phyloP scores from a whole-genome alignment of 257 asterid genomes.

The Perilla frutescens region DNA sequence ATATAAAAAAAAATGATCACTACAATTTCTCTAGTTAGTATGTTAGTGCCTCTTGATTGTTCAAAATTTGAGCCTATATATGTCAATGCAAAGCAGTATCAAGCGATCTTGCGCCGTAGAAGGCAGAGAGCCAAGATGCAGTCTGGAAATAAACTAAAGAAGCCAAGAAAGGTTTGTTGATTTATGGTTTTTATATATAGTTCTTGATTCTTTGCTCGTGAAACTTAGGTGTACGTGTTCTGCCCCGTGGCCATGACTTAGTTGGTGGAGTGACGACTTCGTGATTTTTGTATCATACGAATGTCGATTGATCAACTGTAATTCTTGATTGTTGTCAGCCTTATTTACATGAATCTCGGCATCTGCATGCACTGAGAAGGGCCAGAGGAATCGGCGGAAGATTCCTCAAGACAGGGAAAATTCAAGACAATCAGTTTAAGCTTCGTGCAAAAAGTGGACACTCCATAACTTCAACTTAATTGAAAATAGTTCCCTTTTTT shows the following conservation, averaged over 20 bases:
- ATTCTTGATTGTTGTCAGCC: conserved; percentile 12
- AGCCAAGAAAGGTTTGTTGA: conserved; percentile 23
- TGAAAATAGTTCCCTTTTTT: background rate
- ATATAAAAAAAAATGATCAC: background rate
- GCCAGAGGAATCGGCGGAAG: conserved; percentile 32
- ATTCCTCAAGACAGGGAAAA: conserved; percentile 10
- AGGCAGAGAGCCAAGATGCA: conserved; percentile 21
- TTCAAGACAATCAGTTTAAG: background rate
- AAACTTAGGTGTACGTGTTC: too few relatives aligned
- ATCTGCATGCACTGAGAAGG: conserved; percentile 37
- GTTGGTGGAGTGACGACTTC: too few relatives aligned
- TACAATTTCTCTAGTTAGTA: background rate
- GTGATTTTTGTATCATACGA: too few relatives aligned
- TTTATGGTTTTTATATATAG: background rate
- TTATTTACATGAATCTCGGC: conserved; percentile 34
- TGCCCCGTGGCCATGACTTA: too few relatives aligned
- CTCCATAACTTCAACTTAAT: background rate
- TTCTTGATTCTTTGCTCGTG: too few relatives aligned
- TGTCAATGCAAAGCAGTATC: conserved; percentile 34
- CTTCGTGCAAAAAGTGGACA: conserved; percentile 2
- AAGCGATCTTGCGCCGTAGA: conserved; percentile 28
- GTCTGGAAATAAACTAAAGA: background rate
- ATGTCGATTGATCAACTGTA: too few relatives aligned
- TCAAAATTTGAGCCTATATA: background rate
- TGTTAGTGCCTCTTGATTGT: background rate